Evolutionary conservation across 164 flowering plant species (phyloP), one percentile per base, ranked within the genome.

Genomic region (Litsea cubeba): DNA sequence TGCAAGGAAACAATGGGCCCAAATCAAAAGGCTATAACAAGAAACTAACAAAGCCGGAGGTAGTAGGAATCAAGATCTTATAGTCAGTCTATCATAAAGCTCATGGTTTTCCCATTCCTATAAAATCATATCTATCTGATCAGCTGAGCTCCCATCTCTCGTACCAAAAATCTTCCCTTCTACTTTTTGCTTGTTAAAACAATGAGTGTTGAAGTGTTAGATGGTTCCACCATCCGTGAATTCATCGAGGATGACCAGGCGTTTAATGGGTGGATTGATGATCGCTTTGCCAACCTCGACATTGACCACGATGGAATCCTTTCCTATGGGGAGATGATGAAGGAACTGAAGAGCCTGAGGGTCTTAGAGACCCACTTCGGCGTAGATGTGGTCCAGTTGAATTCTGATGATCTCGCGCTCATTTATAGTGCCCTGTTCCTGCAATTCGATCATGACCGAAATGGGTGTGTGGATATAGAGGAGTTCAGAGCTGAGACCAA

Each of bases 191-290:
- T 20, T 6, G 62, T 57, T 3, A 57, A 14, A 14, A 20, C n/a
- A 14, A 89, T 87, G 92, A 80, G 80, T 51, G 81, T 83, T 7
- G 85, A 74, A 5, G n/a, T 84, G 2, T 40, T 90, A 6, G 82
- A 82, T 24, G 80, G 80, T 2, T 51, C 76, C 17, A 85, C 87
- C 10, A 78, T 90, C 25, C 74, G 35, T 0, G 70, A 62, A 20
- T 88, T 90, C 76, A 74, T 87, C n/a, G 81, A 85, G 28, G 88
- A 88, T 54, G 35, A 50, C 0, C 51, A 71, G 1, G 77, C 76
- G 6, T 90, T 90, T 69, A 74, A 81, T 24, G 70, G 68, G 25
- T 84, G 82, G 57, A 72, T 77, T 0, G 40, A 80, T 2, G 83
- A 87, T 26, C 77, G 76, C 8, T 90, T 87, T 76, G 22, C 68